Percentiles rank a stretch among this genome's conserved stretches.
phyloP scores from a whole-genome alignment of 2,329 filamentous ascomycete species.

The Exophiala sp. region DNA sequence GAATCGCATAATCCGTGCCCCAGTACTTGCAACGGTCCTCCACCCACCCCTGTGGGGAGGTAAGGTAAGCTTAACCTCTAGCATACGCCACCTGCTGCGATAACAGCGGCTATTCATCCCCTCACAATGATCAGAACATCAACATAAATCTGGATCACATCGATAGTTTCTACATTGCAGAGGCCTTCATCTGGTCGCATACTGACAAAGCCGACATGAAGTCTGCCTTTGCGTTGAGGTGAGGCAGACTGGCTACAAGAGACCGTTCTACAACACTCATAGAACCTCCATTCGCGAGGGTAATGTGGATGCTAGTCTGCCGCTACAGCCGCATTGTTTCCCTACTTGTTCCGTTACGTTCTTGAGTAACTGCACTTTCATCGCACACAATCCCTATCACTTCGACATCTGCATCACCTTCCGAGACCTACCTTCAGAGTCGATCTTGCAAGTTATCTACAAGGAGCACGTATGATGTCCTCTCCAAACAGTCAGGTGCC shows the following conservation, averaged over 20 bases:
- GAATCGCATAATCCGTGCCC: constrained; percentile 1
- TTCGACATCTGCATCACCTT: not conserved
- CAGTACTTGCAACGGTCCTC: constrained; percentile 1
- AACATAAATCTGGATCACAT: constrained; percentile 4
- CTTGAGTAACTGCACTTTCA: too few relatives aligned
- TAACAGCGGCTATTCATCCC: constrained; percentile 22
- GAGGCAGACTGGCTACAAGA: constrained; percentile 11
- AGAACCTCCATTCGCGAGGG: constrained; percentile 49
- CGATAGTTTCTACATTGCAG: constrained; percentile 10
- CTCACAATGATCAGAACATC: constrained; percentile 9
- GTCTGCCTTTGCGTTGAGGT: constrained; percentile 17
- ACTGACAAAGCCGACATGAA: constrained; percentile 17
- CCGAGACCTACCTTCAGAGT: not conserved
- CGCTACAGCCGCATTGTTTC: not conserved
- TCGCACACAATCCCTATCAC: too few relatives aligned
- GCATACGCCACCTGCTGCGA: constrained; percentile 19
- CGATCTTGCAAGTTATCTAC: constrained; percentile 32
- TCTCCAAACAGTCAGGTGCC: constrained; percentile 33
- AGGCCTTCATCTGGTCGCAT: constrained; percentile 12
- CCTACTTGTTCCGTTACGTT: too few relatives aligned
- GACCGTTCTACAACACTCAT: constrained; percentile 49
- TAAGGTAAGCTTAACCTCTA: constrained; percentile 8
- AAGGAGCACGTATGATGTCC: constrained; percentile 5
- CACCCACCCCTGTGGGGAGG: constrained; percentile 4
- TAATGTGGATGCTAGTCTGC: not conserved